These are phyloP conservation scores for Peterozyma xylosa DNA, from an alignment of 805 yeast species.

Conservation along the genomic window DNA sequence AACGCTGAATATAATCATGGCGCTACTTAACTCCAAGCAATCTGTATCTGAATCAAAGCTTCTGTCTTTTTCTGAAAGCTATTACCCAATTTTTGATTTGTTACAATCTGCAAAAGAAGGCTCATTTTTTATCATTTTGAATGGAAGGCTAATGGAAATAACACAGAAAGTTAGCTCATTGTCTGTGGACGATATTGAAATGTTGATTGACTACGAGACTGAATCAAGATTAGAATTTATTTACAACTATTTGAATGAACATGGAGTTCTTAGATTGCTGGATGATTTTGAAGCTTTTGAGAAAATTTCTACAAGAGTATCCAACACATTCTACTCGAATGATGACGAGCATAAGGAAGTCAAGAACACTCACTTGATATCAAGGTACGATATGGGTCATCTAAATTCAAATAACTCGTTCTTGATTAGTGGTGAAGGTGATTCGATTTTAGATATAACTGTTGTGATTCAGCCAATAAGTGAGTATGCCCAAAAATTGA, in stretches of 20 bases:
- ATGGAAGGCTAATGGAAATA: constrained; percentile 44
- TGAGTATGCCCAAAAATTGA: constrained; percentile 57
- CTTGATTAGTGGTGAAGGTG: not conserved
- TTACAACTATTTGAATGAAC: constrained; percentile 18
- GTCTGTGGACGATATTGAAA: constrained; percentile 21
- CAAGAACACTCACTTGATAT: too few species aligned
- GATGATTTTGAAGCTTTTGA: constrained; percentile 40
- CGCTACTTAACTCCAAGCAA: too few species aligned
- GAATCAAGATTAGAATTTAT: constrained; percentile 29
- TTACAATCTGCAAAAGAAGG: not conserved
- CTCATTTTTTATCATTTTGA: constrained; percentile 34
- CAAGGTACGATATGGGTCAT: too few species aligned
- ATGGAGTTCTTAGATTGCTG: constrained; percentile 22
- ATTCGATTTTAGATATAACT: constrained; percentile 37
- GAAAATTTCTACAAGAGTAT: constrained; percentile 37
- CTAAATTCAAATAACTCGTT: too few species aligned
- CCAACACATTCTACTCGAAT: constrained; percentile 1
- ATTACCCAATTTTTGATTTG: too few species aligned
- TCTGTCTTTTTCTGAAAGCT: too few species aligned
- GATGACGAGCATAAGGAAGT: constrained; percentile 2
- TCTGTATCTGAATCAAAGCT: too few species aligned
- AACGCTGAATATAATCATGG: too few species aligned
- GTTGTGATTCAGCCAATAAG: constrained; percentile 67
- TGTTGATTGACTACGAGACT: constrained; percentile 38
- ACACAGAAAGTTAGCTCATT: constrained; percentile 17